Evolutionary conservation across 2,329 filamentous ascomycete genomes (phyloP).

Genomic region (Myriangium duriaei): DNA sequence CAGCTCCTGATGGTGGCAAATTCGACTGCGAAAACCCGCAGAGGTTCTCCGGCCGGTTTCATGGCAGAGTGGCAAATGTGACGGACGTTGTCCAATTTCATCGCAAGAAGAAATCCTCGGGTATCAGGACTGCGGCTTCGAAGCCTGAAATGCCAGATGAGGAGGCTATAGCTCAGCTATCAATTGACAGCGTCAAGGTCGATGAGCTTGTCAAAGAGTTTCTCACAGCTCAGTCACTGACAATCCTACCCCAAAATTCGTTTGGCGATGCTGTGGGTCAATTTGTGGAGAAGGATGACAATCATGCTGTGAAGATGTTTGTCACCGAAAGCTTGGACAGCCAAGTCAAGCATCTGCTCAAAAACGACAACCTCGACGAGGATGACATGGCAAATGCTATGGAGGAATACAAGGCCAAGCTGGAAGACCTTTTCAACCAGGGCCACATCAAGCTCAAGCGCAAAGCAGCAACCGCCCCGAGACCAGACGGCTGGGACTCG

Average conservation of each 20-base stretch:
- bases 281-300: conserved; percentile 92
- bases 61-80: conserved; percentile 80
- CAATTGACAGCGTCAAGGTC: conserved; percentile 68
- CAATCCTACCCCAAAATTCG: conserved; percentile 80
- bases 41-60: conserved; percentile 85
- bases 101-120: conserved; percentile 59
- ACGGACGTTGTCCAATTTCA: conserved; percentile 92
- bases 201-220: conserved; percentile 83
- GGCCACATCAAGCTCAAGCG: conserved; percentile 46
- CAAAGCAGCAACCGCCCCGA: conserved; percentile 41
- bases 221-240: conserved; percentile 73
- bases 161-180: conserved; percentile 46
- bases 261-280: conserved; percentile 89
- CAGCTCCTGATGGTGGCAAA: conserved; percentile 67
- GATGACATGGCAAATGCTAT: conserved; percentile 54
- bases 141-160: conserved; percentile 51
- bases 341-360: conserved; percentile 35
- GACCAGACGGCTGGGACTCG: conserved; percentile 74
- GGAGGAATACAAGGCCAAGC: conserved; percentile 41
- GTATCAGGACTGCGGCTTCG: conserved; percentile 36
- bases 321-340: conserved; percentile 31
- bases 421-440: conserved; percentile 60
- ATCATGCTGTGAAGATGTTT: conserved; percentile 60
- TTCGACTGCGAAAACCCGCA: conserved; percentile 94
- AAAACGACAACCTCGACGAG: conserved; percentile 54